Evolutionary conservation across 495 filamentous ascomycete species (phyloP).

Genomic region (Penicillium canariense): DNA sequence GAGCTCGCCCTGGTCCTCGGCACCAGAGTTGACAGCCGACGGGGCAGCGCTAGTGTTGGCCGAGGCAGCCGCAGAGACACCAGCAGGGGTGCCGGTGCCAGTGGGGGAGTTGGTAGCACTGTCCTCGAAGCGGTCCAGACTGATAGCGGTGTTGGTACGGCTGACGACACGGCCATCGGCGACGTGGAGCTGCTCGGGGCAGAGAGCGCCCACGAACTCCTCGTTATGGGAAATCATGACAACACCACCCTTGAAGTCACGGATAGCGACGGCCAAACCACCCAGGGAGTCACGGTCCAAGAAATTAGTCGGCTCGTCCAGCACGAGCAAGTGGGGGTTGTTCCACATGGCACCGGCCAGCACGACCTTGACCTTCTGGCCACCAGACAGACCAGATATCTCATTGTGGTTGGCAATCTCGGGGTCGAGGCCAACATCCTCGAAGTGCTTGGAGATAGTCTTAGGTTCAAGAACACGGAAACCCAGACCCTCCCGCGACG

Average conservation of each 20-base stretch:
- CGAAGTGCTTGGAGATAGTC: conserved; percentile 95
- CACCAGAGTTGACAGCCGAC: conserved; percentile 79
- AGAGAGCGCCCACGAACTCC: conserved; percentile 93
- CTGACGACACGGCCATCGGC: conserved; percentile 80
- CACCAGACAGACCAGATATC: conserved; percentile 93
- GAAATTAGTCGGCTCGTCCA: conserved; percentile 99
- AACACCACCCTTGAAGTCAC: conserved; percentile 95
- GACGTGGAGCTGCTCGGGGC: conserved; percentile 93
- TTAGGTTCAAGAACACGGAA: conserved; percentile 90
- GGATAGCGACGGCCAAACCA: conserved; percentile 91
- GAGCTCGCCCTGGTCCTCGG: conserved; percentile 75
- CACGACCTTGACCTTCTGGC: conserved; percentile 99
- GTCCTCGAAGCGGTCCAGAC: conserved; percentile 86
- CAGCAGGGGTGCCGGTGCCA: conserved; percentile 50
- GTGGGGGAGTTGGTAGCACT: conserved; percentile 59
- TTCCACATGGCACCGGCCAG: conserved; percentile 99
- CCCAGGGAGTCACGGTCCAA: conserved; percentile 96
- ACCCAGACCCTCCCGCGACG: conserved; percentile 93
- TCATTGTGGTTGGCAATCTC: conserved; percentile 99
- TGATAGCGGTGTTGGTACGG: conserved; percentile 70
- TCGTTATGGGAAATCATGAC: conserved; percentile 99
- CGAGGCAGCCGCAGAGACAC: conserved; percentile 49
- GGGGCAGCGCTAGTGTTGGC: conserved; percentile 59
- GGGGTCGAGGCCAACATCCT: conserved; percentile 91
- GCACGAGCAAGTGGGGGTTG: conserved; percentile 93